A percentile compares a stretch with the other conserved stretches of the same genome.
phyloP scores from a whole-genome alignment of 1,284 basidiomycete species.

The Moniliophthora roreri region DNA sequence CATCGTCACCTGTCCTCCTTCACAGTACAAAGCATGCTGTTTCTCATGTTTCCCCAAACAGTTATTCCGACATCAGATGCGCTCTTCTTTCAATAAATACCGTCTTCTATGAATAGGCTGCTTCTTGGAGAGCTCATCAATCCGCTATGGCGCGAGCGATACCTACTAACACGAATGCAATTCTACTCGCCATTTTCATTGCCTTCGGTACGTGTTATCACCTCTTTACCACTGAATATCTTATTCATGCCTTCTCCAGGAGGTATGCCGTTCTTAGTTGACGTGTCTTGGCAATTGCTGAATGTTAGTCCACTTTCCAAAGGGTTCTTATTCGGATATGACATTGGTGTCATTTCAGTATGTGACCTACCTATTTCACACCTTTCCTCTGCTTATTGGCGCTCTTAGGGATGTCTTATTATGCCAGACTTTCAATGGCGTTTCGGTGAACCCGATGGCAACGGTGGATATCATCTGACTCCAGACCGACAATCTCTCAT shows the following conservation, averaged over 20 bases:
- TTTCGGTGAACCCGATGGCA: conserved; percentile 55
- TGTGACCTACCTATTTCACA: conserved; percentile 9
- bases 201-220: conserved; percentile 26
- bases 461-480: conserved; percentile 55
- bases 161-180: conserved; percentile 58
- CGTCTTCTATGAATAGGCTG: too few relatives aligned
- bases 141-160: conserved; percentile 27
- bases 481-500: conserved; percentile 69
- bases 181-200: conserved; percentile 63
- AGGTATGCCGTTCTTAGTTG: conserved; percentile 23
- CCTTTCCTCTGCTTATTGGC: background rate
- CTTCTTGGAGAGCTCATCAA: too few relatives aligned
- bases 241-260: background rate
- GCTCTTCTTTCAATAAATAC: too few relatives aligned
- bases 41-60: too few relatives aligned
- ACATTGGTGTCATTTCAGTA: conserved; percentile 69
- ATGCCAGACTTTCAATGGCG: conserved; percentile 76
- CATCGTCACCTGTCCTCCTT: too few relatives aligned
- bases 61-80: too few relatives aligned
- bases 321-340: conserved; percentile 68
- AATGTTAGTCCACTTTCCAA: background rate
- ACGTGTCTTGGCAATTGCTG: too few relatives aligned
- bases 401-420: conserved; percentile 68
- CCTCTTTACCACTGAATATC: background rate
- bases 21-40: too few relatives aligned